phyloP scores from a whole-genome alignment of 2,329 filamentous ascomycete genomes.

The Talaromyces sp. region DNA sequence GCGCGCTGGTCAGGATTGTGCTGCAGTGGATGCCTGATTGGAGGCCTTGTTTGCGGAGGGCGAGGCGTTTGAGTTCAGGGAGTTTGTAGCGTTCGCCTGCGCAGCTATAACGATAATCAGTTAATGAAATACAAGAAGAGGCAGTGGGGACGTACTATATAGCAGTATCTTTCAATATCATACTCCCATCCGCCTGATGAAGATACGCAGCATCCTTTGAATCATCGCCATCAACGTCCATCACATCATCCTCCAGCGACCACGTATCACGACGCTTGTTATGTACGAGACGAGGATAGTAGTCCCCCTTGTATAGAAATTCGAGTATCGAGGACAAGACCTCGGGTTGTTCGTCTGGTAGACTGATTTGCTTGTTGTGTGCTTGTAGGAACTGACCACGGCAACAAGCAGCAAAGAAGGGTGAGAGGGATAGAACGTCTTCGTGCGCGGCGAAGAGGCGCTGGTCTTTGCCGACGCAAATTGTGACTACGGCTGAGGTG shows the following conservation, averaged over 20 bases:
- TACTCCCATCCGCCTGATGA: constrained; percentile 68
- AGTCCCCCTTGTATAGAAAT: constrained; percentile 96
- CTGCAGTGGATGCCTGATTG: constrained; percentile 88
- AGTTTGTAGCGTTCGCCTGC: constrained; percentile 85
- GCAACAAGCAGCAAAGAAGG: constrained; percentile 74
- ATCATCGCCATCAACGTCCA: constrained; percentile 57
- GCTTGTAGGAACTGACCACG: constrained; percentile 69
- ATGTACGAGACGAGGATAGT: constrained; percentile 83
- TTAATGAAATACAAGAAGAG: neutral
- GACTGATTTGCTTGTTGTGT: constrained; percentile 70
- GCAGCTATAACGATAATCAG: constrained; percentile 49
- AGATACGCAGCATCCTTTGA: constrained; percentile 73
- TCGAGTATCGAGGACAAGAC: constrained; percentile 91
- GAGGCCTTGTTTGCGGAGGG: constrained; percentile 90
- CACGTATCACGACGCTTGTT: constrained; percentile 83
- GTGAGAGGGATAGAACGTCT: constrained; percentile 80
- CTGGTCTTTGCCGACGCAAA: constrained; percentile 78
- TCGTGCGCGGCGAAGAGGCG: constrained; percentile 94
- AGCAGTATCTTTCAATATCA: constrained; percentile 85
- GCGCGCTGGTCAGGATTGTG: constrained; percentile 85
- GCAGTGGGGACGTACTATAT: constrained; percentile 59
- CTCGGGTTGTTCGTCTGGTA: constrained; percentile 76
- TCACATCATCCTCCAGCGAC: constrained; percentile 74
- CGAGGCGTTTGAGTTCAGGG: constrained; percentile 85
- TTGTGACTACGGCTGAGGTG: constrained; percentile 74